Conservation (phyloP, 176 grass and related monocot species). For the Zoysia japonica region DNA sequence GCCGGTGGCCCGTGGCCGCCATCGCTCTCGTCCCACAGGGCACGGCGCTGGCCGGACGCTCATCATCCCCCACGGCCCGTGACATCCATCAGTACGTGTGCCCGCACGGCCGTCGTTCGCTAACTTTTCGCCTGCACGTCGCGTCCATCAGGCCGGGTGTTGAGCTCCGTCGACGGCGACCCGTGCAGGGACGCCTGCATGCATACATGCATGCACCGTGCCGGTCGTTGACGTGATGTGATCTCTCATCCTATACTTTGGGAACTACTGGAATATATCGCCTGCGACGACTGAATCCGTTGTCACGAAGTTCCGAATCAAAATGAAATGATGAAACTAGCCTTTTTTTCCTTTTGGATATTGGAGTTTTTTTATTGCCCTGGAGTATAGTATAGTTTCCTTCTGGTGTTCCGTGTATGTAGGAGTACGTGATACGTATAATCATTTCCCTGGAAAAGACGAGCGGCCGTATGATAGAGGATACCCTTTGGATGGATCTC, state of each 20-base stretch:
- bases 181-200: background rate
- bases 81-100: background rate
- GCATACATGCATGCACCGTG: background rate
- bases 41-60: background rate
- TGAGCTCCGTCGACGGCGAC: too few relatives aligned
- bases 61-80: background rate
- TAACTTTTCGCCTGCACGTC: background rate
- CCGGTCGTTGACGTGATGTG: slow-evolving; percentile 20
- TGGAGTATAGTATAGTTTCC: too few relatives aligned
- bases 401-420: too few relatives aligned
- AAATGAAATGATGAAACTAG: background rate
- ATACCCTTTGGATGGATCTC: background rate
- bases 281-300: background rate
- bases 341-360: background rate
- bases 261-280: background rate
- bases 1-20: background rate
- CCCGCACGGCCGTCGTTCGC: background rate
- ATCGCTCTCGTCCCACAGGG: slow-evolving; percentile 1
- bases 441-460: background rate
- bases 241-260: background rate
- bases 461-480: background rate
- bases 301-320: background rate
- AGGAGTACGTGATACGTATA: background rate
- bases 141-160: background rate
- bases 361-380: too few relatives aligned